A percentile compares a stretch with the other conserved stretches of the same genome.
Conservation (phyloP, 2,329 filamentous ascomycete genomes). For the Aulographum hederae region DNA sequence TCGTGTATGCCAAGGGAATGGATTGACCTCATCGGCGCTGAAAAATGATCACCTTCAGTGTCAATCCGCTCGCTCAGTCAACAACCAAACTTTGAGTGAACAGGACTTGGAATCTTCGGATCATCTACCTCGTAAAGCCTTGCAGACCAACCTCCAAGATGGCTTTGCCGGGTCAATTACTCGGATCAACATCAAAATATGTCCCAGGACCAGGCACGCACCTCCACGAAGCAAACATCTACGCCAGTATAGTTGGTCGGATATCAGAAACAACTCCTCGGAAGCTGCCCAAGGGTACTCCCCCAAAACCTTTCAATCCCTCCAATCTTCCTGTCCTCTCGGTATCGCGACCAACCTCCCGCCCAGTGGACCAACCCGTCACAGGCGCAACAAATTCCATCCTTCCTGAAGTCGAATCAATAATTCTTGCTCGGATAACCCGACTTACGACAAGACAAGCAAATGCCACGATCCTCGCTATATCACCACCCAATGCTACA, state of each 20-base stretch:
- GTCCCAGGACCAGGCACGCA: not conserved
- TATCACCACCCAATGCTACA: slow-evolving; percentile 3
- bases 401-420: slow-evolving; percentile 62
- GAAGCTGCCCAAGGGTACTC: not conserved
- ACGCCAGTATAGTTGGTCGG: not conserved
- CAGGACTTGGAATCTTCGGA: no score
- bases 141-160: no score
- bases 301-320: slow-evolving; percentile 5
- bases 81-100: no score
- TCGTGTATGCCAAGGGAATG: no score
- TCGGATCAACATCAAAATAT: no score
- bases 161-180: no score
- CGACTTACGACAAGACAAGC: slow-evolving; percentile 32
- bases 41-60: no score
- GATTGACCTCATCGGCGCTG: no score
- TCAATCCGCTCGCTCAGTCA: no score
- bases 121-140: no score
- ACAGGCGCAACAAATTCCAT: slow-evolving; percentile 49
- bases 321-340: slow-evolving; percentile 19
- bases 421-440: slow-evolving; percentile 70
- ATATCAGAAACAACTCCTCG: not conserved
- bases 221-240: not conserved
- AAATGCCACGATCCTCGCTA: not conserved
- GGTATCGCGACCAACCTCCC: slow-evolving; percentile 21
- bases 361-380: slow-evolving; percentile 8